Conservation (phyloP, 148 eudicot genomes). For the Polygonum maritimum region DNA sequence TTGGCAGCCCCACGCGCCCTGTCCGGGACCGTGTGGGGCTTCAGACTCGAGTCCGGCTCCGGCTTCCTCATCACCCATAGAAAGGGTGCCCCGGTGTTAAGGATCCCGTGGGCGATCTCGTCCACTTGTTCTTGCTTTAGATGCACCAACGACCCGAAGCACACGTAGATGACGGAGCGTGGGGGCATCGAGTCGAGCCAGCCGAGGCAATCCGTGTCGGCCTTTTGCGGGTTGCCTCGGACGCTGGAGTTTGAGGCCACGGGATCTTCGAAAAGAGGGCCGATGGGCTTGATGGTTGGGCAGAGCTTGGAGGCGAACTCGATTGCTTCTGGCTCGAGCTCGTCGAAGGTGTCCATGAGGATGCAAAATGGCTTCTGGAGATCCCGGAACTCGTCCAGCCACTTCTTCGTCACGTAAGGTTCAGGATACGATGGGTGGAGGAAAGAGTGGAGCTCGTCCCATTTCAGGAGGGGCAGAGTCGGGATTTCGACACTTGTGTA, state of each 20-base stretch:
- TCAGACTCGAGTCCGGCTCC: slow-evolving; percentile 8
- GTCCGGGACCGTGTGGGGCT: slow-evolving; percentile 24
- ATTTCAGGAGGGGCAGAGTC: slow-evolving; percentile 34
- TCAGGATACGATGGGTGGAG: slow-evolving; percentile 55
- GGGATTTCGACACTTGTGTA: slow-evolving; percentile 46
- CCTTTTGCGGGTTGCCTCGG: slow-evolving; percentile 9
- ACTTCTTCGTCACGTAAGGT: background rate
- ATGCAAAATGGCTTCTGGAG: slow-evolving; percentile 37
- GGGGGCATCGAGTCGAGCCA: background rate
- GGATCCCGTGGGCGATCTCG: background rate
- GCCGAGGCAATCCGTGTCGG: background rate
- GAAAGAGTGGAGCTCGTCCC: slow-evolving; percentile 67
- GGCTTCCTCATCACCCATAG: slow-evolving; percentile 72
- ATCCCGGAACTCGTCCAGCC: background rate
- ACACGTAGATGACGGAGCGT: background rate
- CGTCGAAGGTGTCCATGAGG: slow-evolving; percentile 55
- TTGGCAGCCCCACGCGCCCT: background rate
- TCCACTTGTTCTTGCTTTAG: background rate
- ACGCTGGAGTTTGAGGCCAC: slow-evolving; percentile 13
- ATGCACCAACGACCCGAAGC: background rate
- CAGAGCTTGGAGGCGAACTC: slow-evolving; percentile 29
- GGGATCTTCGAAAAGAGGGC: slow-evolving; percentile 45
- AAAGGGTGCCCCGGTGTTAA: slow-evolving; percentile 16
- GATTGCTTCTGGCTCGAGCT: slow-evolving; percentile 48
- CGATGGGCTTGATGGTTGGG: slow-evolving; percentile 49